Evolutionary conservation across 345 rosid genomes (phyloP).

Genomic region (Arabis hirsuta): DNA sequence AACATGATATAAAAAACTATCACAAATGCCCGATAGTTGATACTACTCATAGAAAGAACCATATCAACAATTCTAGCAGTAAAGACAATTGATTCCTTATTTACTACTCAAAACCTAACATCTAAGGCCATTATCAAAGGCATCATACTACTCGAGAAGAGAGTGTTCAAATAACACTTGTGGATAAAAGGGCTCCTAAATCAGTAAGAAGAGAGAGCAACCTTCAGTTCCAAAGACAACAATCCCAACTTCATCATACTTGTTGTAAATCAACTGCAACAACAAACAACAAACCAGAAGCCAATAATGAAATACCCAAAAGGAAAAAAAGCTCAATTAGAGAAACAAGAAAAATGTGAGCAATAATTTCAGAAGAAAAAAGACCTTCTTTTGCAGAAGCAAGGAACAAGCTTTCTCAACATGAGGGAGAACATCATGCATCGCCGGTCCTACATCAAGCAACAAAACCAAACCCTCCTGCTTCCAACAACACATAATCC

Average conservation of each 20-base stretch:
- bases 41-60: conserved; percentile 1
- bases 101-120: background rate
- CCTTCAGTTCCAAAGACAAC: conserved; percentile 88
- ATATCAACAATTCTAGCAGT: background rate
- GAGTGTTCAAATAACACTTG: background rate
- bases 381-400: conserved; percentile 82
- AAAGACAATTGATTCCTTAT: background rate
- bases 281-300: conserved; percentile 20
- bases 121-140: background rate
- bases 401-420: conserved; percentile 70
- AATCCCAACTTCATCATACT: conserved; percentile 82
- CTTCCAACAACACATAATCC: conserved; percentile 14
- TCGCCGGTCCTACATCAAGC: conserved; percentile 85
- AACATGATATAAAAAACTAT: conserved; percentile 10
- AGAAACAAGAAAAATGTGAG: background rate
- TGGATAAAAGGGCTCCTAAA: background rate
- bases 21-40: background rate
- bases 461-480: conserved; percentile 82
- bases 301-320: background rate
- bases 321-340: background rate
- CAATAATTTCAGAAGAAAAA: background rate
- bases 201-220: conserved; percentile 29
- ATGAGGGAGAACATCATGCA: conserved; percentile 68
- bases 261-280: conserved; percentile 73
- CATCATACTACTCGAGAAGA: background rate